phyloP scores from a whole-genome alignment of 495 filamentous ascomycete species.

The Amphirosellinia nigrospora region DNA sequence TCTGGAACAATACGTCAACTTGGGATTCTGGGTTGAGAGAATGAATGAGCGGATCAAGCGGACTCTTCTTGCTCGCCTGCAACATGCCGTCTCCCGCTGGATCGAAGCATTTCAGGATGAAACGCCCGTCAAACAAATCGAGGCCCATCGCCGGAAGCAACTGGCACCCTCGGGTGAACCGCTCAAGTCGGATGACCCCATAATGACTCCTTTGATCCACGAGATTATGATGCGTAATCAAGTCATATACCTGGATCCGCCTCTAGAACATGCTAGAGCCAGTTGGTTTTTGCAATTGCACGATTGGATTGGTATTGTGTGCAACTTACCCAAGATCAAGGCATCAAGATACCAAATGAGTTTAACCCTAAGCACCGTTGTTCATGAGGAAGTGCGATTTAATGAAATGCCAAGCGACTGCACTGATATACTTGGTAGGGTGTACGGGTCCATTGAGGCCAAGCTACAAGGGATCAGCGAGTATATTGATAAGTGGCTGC shows the following conservation, averaged over 20 bases:
- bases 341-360: constrained; percentile 94
- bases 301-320: constrained; percentile 89
- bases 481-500: constrained; percentile 96
- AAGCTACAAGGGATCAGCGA: constrained; percentile 75
- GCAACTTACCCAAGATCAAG: constrained; percentile 89
- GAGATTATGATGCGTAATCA: constrained; percentile 97
- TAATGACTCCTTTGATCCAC: constrained; percentile 74
- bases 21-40: constrained; percentile 83
- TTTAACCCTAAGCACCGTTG: constrained; percentile 63
- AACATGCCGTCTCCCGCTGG: constrained; percentile 82
- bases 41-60: constrained; percentile 83
- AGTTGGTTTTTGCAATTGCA: constrained; percentile 95
- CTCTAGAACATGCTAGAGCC: constrained; percentile 86
- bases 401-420: constrained; percentile 85
- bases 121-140: constrained; percentile 53
- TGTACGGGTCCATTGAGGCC: constrained; percentile 79
- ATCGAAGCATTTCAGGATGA: constrained; percentile 78
- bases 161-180: constrained; percentile 46
- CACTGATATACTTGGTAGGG: constrained; percentile 73
- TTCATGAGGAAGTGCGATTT: constrained; percentile 74
- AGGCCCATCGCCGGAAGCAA: constrained; percentile 45
- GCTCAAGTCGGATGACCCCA: constrained; percentile 55
- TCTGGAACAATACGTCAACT: constrained; percentile 91
- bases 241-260: constrained; percentile 92
- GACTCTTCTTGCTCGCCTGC: constrained; percentile 76